Evolutionary conservation across 2,329 filamentous ascomycete genomes (phyloP), one percentile per base, ranked within the genome.

Genomic region (Pseudogymnoascus pannorum): DNA sequence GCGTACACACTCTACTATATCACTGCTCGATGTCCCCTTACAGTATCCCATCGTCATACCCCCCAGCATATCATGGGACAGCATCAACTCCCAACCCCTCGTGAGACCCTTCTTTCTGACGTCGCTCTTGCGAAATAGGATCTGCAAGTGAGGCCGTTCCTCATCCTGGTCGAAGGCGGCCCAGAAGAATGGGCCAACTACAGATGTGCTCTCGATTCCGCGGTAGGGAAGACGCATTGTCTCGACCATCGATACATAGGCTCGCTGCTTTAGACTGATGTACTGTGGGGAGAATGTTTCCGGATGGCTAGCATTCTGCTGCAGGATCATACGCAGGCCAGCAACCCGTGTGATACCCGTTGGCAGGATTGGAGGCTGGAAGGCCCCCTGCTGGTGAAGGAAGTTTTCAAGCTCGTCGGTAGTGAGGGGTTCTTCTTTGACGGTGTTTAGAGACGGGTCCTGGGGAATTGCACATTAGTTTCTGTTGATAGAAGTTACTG

Each of bases 111-210:
- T 85, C 70, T 87, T 87, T 60, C 82, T 81, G 42, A 87, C 84
- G 69, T 87, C 84, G 18, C 82, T 85, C 72, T 87, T 87, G 66
- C 84, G 81, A 68, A 83, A 84, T 63, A 87, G 78, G 66, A 87
- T 81, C 68, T 87, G 84, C 51, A 86, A 72, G 72, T 83, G 80
- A 36, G 79, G 80, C 64, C 85, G 77, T 1, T 78, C 75, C 60
- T 83, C 81, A 65, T 85, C 78, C 63, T 82, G 78, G 68, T 86
- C 82, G 63, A 79, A 76, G 1, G 79, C 76, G 40, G 75, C 79
- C 83, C 83, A 87, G 72, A 87, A 87, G 69, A 86, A 86, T 1
- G 84, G 84, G 0, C 84, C 84, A 33, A 87, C 84, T 7, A 81
- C 78, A 60, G 79, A 79, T 31, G 78, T 81, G 31, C 81, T 80